Conservation (phyloP, 2,329 filamentous ascomycete species). For the Stagonosporopsis cucurbitacearum region DNA sequence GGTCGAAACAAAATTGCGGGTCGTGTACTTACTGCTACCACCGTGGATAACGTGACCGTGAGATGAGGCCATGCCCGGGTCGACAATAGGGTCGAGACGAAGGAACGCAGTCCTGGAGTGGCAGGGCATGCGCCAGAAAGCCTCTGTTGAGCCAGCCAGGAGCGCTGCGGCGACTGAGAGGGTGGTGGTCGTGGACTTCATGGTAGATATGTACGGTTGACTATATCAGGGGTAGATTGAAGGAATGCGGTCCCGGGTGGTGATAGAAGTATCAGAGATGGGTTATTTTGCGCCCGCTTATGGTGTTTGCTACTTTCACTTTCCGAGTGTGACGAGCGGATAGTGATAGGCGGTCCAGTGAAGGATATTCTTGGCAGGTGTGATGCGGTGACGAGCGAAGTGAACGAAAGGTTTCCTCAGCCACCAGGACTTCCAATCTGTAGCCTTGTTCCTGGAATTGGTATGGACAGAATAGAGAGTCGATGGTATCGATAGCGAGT, state of each 20-base stretch:
- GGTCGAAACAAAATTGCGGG: conserved; percentile 9
- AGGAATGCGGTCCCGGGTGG: not conserved
- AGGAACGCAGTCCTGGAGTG: conserved; percentile 66
- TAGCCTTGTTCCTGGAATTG: conserved; percentile 19
- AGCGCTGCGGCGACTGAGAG: conserved; percentile 40
- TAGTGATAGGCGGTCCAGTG: conserved; percentile 12
- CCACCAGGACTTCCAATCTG: conserved; percentile 38
- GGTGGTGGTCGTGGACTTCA: conserved; percentile 39
- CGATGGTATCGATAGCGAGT: conserved; percentile 36
- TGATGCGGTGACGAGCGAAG: conserved; percentile 12
- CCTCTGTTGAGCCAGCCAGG: conserved; percentile 58
- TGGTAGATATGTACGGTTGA: conserved; percentile 23
- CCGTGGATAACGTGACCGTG: conserved; percentile 46
- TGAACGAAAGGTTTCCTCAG: conserved; percentile 26
- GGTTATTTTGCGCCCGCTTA: conserved; percentile 2
- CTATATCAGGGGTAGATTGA: conserved; percentile 6
- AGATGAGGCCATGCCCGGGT: conserved; percentile 34
- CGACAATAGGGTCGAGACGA: conserved; percentile 58
- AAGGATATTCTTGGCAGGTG: conserved; percentile 13
- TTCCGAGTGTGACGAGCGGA: conserved; percentile 6
- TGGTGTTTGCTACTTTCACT: conserved; percentile 2
- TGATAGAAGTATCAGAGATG: not conserved
- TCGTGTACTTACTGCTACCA: conserved; percentile 56
- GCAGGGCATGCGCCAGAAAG: conserved; percentile 74
- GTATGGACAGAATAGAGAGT: conserved; percentile 41